Evolutionary conservation across 2,329 filamentous ascomycete species (phyloP).

Genomic region (Davidsoniella australis): DNA sequence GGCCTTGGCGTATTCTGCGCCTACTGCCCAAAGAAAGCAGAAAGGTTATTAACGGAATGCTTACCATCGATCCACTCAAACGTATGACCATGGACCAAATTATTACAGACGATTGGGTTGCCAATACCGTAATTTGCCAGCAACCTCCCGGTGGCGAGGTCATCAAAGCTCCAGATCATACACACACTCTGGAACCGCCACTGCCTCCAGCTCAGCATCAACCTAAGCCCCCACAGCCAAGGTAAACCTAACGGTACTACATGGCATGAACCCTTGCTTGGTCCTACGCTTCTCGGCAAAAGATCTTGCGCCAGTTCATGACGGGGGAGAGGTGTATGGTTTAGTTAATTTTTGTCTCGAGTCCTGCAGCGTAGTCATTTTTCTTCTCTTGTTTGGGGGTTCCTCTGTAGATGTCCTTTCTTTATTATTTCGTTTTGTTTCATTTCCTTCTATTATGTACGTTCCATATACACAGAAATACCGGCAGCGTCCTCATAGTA

Average conservation of each 20-base stretch:
- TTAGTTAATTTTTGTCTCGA: background rate
- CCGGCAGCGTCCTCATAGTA: too few relatives aligned
- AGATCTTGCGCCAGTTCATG: too few relatives aligned
- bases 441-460: background rate
- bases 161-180: conserved; percentile 58
- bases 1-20: conserved; percentile 77
- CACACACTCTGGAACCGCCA: conserved; percentile 68
- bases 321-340: background rate
- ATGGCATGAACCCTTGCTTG: background rate
- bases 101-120: conserved; percentile 78
- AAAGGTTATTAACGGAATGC: conserved; percentile 81
- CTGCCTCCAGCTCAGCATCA: conserved; percentile 21
- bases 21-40: conserved; percentile 77
- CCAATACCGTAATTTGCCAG: conserved; percentile 64
- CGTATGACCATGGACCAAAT: conserved; percentile 77
- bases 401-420: too few relatives aligned
- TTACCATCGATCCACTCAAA: conserved; percentile 70
- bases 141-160: conserved; percentile 57
- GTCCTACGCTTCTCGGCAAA: too few relatives aligned
- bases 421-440: too few relatives aligned
- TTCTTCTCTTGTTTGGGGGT: too few relatives aligned
- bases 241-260: background rate
- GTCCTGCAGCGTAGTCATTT: too few relatives aligned
- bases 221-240: conserved; percentile 2
- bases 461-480: background rate